Percentiles rank a stretch among this genome's conserved stretches.
Conservation (phyloP, 768 basidiomycete genomes). For the Hemileccinum impolitum region DNA sequence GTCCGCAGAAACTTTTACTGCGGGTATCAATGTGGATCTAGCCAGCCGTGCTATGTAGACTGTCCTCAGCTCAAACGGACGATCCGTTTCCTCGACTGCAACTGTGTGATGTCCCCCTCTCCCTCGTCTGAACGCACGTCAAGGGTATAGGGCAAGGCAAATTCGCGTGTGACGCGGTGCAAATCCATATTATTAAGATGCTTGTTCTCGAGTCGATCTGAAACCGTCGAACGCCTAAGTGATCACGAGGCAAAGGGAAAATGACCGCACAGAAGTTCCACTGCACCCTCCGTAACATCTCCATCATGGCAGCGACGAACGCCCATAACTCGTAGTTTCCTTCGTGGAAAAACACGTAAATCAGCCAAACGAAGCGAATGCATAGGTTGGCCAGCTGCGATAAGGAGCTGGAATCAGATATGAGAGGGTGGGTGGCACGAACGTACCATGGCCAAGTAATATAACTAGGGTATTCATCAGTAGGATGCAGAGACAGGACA, state of each 20-base stretch:
- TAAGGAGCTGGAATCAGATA: background rate
- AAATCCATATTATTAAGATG: constrained; percentile 92
- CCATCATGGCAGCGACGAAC: constrained; percentile 68
- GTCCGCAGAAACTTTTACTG: too few species aligned
- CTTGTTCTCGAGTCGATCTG: constrained; percentile 85
- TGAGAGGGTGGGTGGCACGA: background rate
- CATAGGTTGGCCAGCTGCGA: constrained; percentile 64
- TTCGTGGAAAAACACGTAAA: constrained; percentile 60
- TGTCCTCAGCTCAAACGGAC: constrained; percentile 18
- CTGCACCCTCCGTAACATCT: constrained; percentile 76
- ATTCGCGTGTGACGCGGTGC: constrained; percentile 82
- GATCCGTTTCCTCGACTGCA: constrained; percentile 14
- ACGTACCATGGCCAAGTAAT: constrained; percentile 76
- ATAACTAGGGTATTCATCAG: constrained; percentile 43
- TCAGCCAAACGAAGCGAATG: constrained; percentile 79
- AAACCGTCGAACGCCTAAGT: background rate
- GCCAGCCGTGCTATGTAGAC: background rate
- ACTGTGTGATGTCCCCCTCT: constrained; percentile 24
- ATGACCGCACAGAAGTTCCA: constrained; percentile 84
- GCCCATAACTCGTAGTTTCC: constrained; percentile 51
- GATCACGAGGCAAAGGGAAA: constrained; percentile 3
- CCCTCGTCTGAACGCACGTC: constrained; percentile 45
- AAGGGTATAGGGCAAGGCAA: constrained; percentile 75
- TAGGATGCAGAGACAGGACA: background rate
- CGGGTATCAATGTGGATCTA: too few species aligned